Conservation (phyloP, 768 basidiomycete species). For the Pleurotus ostreatus region DNA sequence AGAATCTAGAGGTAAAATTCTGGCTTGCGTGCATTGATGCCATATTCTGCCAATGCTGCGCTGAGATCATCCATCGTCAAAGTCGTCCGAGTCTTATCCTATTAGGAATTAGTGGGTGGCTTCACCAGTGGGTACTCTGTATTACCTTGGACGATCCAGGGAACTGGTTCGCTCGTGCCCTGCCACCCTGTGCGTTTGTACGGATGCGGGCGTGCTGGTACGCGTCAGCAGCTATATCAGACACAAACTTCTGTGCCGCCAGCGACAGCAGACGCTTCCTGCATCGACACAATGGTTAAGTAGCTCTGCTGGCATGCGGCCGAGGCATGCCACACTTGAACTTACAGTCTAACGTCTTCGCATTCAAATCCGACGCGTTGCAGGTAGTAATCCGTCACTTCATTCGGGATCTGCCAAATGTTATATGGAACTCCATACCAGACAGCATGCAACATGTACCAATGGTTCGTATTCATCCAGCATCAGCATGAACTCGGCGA, state of each 20-base stretch:
- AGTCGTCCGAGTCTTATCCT: conserved; percentile 92
- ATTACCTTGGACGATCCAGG: conserved; percentile 63
- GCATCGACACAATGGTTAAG: background rate
- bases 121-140: background rate
- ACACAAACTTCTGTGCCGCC: conserved; percentile 96
- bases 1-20: conserved; percentile 77
- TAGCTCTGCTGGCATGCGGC: too few relatives aligned
- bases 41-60: conserved; percentile 91
- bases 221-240: conserved; percentile 94
- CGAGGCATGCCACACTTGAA: background rate
- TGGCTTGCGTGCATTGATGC: conserved; percentile 90
- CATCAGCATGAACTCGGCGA: conserved; percentile 94
- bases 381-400: conserved; percentile 96
- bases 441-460: conserved; percentile 33
- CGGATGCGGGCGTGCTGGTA: conserved; percentile 97
- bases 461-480: conserved; percentile 95
- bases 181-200: conserved; percentile 77
- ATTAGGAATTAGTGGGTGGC: background rate
- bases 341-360: conserved; percentile 88
- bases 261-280: conserved; percentile 94
- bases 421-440: background rate
- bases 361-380: conserved; percentile 96
- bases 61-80: conserved; percentile 97
- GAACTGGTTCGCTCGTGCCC: conserved; percentile 63
- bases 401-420: conserved; percentile 79